phyloP scores from a whole-genome alignment of 495 filamentous ascomycete genomes.

The Aspergillus homomorphus region DNA sequence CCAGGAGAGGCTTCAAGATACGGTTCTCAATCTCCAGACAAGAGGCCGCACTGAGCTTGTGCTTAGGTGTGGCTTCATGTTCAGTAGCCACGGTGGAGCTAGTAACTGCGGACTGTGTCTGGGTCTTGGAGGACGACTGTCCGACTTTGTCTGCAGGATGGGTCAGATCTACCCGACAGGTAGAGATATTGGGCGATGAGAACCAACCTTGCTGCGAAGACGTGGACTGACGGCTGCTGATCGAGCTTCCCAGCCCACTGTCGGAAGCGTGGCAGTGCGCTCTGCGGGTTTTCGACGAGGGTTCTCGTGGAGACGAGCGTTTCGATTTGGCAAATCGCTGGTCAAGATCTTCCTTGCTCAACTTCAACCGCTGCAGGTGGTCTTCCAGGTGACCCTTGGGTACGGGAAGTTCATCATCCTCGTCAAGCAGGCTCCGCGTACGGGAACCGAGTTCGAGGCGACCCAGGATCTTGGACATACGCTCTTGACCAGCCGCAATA shows the following conservation, averaged over 20 bases:
- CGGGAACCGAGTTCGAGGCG: conserved; percentile 41
- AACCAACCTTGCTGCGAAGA: conserved; percentile 19
- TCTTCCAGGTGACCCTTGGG: conserved; percentile 17
- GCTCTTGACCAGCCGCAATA: conserved; percentile 46
- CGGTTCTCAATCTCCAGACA: conserved; percentile 54
- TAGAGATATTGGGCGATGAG: conserved; percentile 8
- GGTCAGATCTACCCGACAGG: conserved; percentile 2
- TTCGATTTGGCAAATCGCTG: conserved; percentile 13
- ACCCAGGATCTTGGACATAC: conserved; percentile 45
- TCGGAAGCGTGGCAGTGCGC: conserved; percentile 44
- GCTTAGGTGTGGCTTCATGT: conserved; percentile 25
- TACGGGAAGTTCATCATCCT: conserved; percentile 33
- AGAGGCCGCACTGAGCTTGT: conserved; percentile 48
- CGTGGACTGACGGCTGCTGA: conserved; percentile 34
- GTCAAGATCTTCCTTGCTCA: conserved; percentile 15
- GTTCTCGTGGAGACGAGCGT: conserved; percentile 2
- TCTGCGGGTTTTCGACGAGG: conserved; percentile 19
- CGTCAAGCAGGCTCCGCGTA: conserved; percentile 25
- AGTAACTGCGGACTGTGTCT: conserved; percentile 43
- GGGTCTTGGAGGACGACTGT: conserved; percentile 16
- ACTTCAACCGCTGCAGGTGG: conserved; percentile 15
- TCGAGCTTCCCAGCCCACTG: conserved; percentile 57
- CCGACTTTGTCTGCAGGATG: conserved; percentile 23
- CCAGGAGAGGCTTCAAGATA: conserved; percentile 56
- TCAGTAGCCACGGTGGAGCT: conserved; percentile 35